phyloP scores from a whole-genome alignment of 1,284 basidiomycete species.

The Calocybe gambosa region DNA sequence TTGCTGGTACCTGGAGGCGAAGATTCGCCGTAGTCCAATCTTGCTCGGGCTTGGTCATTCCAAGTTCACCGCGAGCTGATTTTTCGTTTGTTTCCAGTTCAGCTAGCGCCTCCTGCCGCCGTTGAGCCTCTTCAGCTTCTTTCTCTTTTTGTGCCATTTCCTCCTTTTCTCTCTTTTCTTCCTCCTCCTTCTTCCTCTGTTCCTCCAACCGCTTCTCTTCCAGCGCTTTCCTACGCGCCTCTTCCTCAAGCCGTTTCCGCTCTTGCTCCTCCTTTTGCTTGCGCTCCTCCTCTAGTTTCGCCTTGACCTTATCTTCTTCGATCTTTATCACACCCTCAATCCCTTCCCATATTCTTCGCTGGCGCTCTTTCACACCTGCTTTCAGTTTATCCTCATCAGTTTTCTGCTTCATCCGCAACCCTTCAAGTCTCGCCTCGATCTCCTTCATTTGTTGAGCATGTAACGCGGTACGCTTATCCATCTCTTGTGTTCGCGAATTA shows the following conservation, averaged over 20 bases:
- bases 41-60: slow-evolving; percentile 47
- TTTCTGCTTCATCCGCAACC: slow-evolving; percentile 38
- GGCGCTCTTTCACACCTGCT: slow-evolving; percentile 45
- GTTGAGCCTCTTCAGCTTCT: slow-evolving; percentile 36
- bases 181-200: slow-evolving; percentile 28
- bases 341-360: slow-evolving; percentile 46
- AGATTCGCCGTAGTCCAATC: slow-evolving; percentile 67
- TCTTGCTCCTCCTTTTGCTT: slow-evolving; percentile 38
- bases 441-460: slow-evolving; percentile 45
- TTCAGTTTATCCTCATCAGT: slow-evolving; percentile 40
- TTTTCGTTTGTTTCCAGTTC: slow-evolving; percentile 32
- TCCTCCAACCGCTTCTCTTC: slow-evolving; percentile 31
- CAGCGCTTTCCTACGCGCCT: slow-evolving; percentile 30
- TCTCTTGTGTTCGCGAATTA: slow-evolving; percentile 30
- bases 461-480: slow-evolving; percentile 29
- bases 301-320: slow-evolving; percentile 58
- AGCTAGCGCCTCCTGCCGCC: slow-evolving; percentile 28
- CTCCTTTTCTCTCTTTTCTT: slow-evolving; percentile 32
- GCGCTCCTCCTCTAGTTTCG: slow-evolving; percentile 45
- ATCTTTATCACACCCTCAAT: slow-evolving; percentile 58
- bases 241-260: slow-evolving; percentile 32
- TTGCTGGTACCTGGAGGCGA: slow-evolving; percentile 58
- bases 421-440: slow-evolving; percentile 38
- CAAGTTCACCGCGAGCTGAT: slow-evolving; percentile 33
- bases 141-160: slow-evolving; percentile 33